phyloP scores from a whole-genome alignment of 75 land plant species.

The Pseudotsuga menziesii region DNA sequence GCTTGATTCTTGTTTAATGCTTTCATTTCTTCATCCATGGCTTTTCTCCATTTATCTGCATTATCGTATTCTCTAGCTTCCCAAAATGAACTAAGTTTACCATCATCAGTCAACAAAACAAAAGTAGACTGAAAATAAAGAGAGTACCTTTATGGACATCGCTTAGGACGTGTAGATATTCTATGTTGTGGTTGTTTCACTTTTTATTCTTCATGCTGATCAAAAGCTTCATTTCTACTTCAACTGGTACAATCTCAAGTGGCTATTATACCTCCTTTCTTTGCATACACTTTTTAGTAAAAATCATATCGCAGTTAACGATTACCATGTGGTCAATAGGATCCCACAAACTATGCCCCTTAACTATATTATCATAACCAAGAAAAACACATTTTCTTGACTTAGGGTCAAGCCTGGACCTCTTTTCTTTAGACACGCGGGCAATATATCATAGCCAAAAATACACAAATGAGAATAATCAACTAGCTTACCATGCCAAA shows the following conservation, averaged over 20 bases:
- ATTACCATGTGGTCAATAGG: neutral
- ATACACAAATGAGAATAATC: neutral
- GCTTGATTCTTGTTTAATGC: neutral
- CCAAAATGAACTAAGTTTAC: neutral
- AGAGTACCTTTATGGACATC: neutral
- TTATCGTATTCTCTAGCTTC: neutral
- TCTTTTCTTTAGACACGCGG: too few relatives aligned
- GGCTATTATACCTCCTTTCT: neutral
- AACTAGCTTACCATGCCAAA: neutral
- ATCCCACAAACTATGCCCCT: neutral
- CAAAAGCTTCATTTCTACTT: neutral
- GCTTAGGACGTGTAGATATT: neutral
- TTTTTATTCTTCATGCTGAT: too few relatives aligned
- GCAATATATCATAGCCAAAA: too few relatives aligned
- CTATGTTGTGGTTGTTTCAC: neutral
- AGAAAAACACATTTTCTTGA: neutral
- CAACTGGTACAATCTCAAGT: neutral
- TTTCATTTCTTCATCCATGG: neutral
- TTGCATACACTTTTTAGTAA: neutral
- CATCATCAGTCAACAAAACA: neutral
- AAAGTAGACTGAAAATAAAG: neutral
- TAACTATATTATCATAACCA: neutral
- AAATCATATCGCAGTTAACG: too few relatives aligned
- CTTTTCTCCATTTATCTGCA: neutral
- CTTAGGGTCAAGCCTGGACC: neutral